Base-by-base conservation (phyloP, 495 filamentous ascomycete genomes). In the Neurospora africana region DNA sequence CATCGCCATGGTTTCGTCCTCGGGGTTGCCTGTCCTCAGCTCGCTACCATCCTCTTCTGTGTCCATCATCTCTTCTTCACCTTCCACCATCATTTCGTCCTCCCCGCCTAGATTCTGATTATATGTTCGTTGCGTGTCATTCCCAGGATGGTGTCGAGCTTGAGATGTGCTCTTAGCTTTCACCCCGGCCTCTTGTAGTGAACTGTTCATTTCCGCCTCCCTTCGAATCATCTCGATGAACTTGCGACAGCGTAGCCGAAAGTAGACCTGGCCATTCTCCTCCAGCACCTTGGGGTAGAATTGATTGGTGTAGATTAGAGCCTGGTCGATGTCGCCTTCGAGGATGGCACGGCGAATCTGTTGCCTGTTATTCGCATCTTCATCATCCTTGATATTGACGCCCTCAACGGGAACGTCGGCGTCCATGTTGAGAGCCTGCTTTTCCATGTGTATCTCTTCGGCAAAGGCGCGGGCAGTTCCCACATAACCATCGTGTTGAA, bases 401-500 rank as follows among this genome's bases (percentile, higher is more conserved):
- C 87, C 86, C 71, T 87, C 83, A 47, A 91, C 75, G 2, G 85
- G 79, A 15, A 85, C 82, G 33, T 83, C 81, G 19, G 83, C 81
- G 71, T 87, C 86, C 68, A 87, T 83, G 69, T 86, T 85, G 37
- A 96, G 80, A 9, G 90, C 87, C 72, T 82, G 81, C 72, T 89
- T 88, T 79, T 97, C 94, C 21, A 84, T 83, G 41, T 89, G 88
- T 6, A 97, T 89, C 78, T 98, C 96, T 77, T 91, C 87, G 8
- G 91, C 89, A 81, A 99, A 98, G 0, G 92, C 93, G 73, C 89
- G 88, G 19, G 94, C 93, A 8, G 95, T 97, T 72, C 97, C 95
- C n/a, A 98, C 90, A 74, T 97, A 98, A 71, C 95, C 96, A 78
- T 98, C 96, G 76, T 98, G 95, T 43, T 93, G 92, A 8, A 99